Evolutionary conservation across 257 asterid species (phyloP).

Genomic region (Thymus quinquecostatus): DNA sequence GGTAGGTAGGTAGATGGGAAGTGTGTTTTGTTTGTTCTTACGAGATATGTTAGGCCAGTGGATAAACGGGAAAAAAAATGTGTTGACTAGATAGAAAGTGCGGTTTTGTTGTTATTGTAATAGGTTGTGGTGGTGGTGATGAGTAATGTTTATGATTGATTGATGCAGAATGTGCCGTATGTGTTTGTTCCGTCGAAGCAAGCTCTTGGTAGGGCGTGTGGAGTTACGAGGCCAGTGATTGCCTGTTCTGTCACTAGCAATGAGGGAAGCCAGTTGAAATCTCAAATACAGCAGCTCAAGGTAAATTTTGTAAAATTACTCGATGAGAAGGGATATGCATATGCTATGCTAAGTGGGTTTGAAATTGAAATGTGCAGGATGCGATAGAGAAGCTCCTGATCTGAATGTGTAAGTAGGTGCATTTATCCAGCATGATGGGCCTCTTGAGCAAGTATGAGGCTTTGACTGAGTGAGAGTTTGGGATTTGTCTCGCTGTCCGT

Average conservation of each 20-base stretch:
- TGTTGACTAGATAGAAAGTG: no score
- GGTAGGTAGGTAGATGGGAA: not conserved
- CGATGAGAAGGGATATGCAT: not conserved
- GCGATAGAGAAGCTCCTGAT: slow-evolving; percentile 53
- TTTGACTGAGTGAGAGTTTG: slow-evolving; percentile 41
- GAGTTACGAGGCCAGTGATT: slow-evolving; percentile 89
- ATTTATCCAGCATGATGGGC: slow-evolving; percentile 47
- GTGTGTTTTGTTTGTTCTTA: no score
- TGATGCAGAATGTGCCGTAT: slow-evolving; percentile 63
- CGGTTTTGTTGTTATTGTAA: not conserved
- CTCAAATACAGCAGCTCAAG: slow-evolving; percentile 85
- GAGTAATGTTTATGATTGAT: not conserved
- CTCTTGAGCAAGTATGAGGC: slow-evolving; percentile 38
- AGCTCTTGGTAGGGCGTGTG: slow-evolving; percentile 94
- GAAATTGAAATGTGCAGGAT: slow-evolving; percentile 29
- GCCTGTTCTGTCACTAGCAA: slow-evolving; percentile 89
- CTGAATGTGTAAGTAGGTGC: slow-evolving; percentile 29
- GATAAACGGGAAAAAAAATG: not conserved
- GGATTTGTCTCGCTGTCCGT: slow-evolving; percentile 26
- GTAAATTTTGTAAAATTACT: slow-evolving; percentile 31
- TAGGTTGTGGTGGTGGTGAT: no score
- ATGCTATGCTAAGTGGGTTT: no score
- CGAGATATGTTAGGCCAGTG: not conserved
- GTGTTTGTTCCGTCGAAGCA: slow-evolving; percentile 79
- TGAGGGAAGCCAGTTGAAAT: slow-evolving; percentile 85